phyloP scores from a whole-genome alignment of 75 land plant genomes.

The Pinus taeda region DNA sequence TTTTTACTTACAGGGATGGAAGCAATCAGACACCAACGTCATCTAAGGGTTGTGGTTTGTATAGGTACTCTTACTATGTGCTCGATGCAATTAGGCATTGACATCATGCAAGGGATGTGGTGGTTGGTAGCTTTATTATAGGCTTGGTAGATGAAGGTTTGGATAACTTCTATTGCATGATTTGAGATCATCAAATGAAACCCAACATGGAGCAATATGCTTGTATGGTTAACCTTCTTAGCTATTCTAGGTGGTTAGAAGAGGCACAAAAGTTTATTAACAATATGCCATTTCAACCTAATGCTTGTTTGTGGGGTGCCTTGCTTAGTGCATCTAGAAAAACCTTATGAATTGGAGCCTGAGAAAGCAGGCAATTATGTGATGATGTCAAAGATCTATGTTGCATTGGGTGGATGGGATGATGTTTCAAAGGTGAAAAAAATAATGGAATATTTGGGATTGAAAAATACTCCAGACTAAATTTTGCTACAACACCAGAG shows the following conservation, averaged over 20 bases:
- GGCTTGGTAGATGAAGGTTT: constrained; percentile 15
- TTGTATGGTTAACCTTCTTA: constrained; percentile 17
- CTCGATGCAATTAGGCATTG: too few relatives aligned
- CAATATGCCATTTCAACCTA: constrained; percentile 26
- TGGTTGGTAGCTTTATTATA: too few relatives aligned
- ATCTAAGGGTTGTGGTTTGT: too few relatives aligned
- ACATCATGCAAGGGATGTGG: too few relatives aligned
- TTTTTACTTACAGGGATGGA: too few relatives aligned
- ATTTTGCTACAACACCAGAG: too few relatives aligned
- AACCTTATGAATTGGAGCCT: constrained; percentile 13
- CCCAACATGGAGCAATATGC: constrained; percentile 12
- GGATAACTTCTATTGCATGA: constrained; percentile 10
- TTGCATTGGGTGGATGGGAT: constrained; percentile 7
- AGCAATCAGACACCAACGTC: too few relatives aligned
- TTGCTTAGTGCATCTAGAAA: constrained; percentile 16
- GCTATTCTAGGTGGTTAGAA: constrained; percentile 7
- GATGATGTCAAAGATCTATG: constrained; percentile 19
- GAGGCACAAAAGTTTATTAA: constrained; percentile 20
- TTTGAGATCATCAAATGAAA: constrained; percentile 5
- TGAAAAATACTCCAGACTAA: not conserved
- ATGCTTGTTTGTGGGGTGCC: constrained; percentile 12
- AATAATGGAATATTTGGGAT: constrained; percentile 10
- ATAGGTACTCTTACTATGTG: too few relatives aligned
- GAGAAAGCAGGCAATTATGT: constrained; percentile 11
- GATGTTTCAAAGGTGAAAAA: constrained; percentile 15